These are phyloP conservation scores for Brassica incana DNA, from an alignment of 345 rosid genomes.

Conservation along the genomic window DNA sequence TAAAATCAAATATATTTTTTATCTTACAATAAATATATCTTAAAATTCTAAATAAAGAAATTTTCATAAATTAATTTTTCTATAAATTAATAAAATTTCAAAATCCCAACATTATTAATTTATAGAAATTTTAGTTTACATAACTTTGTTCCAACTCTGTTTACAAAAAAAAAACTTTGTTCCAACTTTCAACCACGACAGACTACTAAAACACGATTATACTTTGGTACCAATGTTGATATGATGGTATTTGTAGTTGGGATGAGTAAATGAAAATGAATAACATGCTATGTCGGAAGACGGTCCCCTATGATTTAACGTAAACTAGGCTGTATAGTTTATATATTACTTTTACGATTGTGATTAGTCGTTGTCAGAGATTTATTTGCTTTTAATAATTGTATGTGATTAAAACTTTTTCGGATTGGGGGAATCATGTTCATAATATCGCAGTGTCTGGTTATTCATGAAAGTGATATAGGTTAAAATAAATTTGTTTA, in stretches of 20 bases:
- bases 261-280: constrained; percentile 25
- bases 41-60: too few relatives aligned
- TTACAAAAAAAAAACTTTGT: too few relatives aligned
- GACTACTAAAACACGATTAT: neutral
- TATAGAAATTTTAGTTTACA: too few relatives aligned
- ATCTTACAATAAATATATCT: too few relatives aligned
- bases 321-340: neutral
- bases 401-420: constrained; percentile 22
- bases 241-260: neutral
- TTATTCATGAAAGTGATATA: constrained; percentile 31
- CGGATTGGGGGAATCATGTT: constrained; percentile 31
- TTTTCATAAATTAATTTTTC: too few relatives aligned
- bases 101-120: too few relatives aligned
- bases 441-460: constrained; percentile 10
- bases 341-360: neutral
- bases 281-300: constrained; percentile 28
- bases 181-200: constrained; percentile 18
- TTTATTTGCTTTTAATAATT: constrained; percentile 4
- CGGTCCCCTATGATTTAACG: constrained; percentile 25
- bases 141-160: neutral
- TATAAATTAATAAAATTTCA: too few relatives aligned
- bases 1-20: too few relatives aligned
- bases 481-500: constrained; percentile 16
- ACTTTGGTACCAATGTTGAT: neutral
- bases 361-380: constrained; percentile 24